These are phyloP conservation scores for Evansstolkia leycettana DNA, from an alignment of 495 filamentous ascomycete species.

Conservation along the genomic window DNA sequence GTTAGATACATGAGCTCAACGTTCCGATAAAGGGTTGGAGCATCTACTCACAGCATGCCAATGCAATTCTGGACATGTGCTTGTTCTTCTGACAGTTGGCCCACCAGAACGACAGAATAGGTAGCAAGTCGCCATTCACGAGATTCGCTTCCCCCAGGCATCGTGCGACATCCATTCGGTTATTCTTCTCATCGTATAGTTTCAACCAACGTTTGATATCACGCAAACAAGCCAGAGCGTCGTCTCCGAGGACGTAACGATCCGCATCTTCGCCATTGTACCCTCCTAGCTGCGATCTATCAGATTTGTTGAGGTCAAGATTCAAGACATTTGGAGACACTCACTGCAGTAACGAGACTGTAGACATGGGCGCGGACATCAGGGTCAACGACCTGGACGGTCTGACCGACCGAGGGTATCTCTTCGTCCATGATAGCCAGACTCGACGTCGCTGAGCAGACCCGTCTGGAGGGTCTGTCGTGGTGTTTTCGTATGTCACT, in stretches of 20 bases:
- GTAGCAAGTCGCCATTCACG: conserved; percentile 78
- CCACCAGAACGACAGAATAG: conserved; percentile 76
- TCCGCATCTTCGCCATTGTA: conserved; percentile 69
- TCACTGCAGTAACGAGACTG: conserved; percentile 81
- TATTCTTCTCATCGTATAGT: conserved; percentile 86
- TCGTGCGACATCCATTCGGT: conserved; percentile 88
- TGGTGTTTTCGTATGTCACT: too few species aligned
- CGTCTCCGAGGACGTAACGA: conserved; percentile 81
- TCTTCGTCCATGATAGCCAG: conserved; percentile 30
- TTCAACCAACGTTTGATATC: conserved; percentile 92
- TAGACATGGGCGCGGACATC: conserved; percentile 85
- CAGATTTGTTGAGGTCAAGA: conserved; percentile 6
- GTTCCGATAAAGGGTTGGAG: neutral
- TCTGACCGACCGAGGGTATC: conserved; percentile 20
- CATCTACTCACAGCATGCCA: conserved; percentile 58
- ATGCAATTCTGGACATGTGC: conserved; percentile 63
- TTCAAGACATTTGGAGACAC: conserved; percentile 17
- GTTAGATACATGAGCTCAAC: conserved; percentile 3
- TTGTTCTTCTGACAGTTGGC: conserved; percentile 50
- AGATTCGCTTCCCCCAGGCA: conserved; percentile 88
- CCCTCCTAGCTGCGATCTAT: conserved; percentile 62
- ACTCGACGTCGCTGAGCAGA: neutral
- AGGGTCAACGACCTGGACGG: conserved; percentile 55
- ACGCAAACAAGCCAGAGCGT: conserved; percentile 80
- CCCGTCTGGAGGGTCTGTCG: too few species aligned